Percentiles rank a stretch among this genome's conserved stretches.
These are phyloP conservation scores for Omphalotus olearius DNA, from an alignment of 1,284 basidiomycete species.

Conservation along the genomic window DNA sequence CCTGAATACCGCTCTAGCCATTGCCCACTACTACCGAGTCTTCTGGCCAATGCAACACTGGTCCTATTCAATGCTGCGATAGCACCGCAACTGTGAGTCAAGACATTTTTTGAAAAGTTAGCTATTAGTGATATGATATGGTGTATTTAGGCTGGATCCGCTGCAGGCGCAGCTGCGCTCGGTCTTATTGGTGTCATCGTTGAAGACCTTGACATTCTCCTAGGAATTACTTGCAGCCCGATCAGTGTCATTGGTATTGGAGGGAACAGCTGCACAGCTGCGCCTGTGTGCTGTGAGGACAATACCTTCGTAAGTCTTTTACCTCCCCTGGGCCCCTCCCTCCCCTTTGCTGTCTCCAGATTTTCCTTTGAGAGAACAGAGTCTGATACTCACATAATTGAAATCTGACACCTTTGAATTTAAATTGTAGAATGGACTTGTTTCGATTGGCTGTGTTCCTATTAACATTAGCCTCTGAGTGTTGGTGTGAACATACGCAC, in stretches of 20 bases:
- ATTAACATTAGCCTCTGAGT: neutral
- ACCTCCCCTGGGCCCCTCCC: too few relatives aligned
- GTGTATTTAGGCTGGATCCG: conserved; percentile 16
- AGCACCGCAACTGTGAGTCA: neutral
- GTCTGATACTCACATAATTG: too few relatives aligned
- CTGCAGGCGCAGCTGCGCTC: conserved; percentile 13
- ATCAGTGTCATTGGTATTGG: conserved; percentile 13
- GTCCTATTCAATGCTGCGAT: conserved; percentile 19
- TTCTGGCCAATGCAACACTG: conserved; percentile 24
- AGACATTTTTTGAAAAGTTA: too few relatives aligned
- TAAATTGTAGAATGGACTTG: conserved; percentile 2
- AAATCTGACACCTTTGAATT: too few relatives aligned
- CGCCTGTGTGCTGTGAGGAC: conserved; percentile 15
- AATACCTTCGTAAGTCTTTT: conserved; percentile 7
- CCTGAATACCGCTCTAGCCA: neutral
- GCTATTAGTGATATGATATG: too few relatives aligned
- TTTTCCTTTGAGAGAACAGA: neutral
- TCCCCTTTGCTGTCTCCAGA: too few relatives aligned
- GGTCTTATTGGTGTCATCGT: conserved; percentile 13
- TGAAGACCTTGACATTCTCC: conserved; percentile 11
- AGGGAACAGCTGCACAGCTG: conserved; percentile 7
- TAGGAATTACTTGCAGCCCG: conserved; percentile 16
- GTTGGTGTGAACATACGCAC: too few relatives aligned
- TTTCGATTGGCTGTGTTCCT: conserved; percentile 9
- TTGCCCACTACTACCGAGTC: conserved; percentile 7